Conservation (phyloP, 106 monocot genomes). For the Platanthera guangdongensis region DNA sequence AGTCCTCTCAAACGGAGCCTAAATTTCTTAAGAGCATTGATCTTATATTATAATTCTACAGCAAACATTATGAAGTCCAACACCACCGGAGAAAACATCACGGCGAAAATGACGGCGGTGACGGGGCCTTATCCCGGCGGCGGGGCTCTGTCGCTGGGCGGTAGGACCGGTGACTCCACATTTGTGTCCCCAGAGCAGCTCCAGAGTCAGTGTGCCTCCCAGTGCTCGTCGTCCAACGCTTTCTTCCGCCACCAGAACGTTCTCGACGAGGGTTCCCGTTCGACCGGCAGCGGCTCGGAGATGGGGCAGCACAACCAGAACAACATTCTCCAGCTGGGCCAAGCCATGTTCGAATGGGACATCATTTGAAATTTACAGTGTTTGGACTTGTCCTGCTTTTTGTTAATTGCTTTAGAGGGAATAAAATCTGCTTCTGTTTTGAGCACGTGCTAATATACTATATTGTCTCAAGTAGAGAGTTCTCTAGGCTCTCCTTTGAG, state of each 20-base stretch:
- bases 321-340: neutral
- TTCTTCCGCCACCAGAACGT: neutral
- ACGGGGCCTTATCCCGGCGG: neutral
- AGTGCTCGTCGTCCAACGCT: neutral
- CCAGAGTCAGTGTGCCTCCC: neutral
- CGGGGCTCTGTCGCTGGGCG: neutral
- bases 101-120: neutral
- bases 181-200: neutral
- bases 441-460: no score
- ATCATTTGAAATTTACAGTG: neutral
- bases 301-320: neutral
- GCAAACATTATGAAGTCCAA: neutral
- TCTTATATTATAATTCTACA: neutral
- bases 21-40: no score
- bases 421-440: neutral
- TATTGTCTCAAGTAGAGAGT: no score
- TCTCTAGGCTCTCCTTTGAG: no score
- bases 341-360: conserved; percentile 4
- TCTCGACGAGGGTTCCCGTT: neutral
- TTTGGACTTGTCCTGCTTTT: no score
- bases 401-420: neutral
- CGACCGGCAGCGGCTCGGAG: neutral
- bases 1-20: no score
- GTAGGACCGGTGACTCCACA: neutral
- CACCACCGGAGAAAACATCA: neutral